Evolutionary conservation across 208 protist genomes (phyloP), one percentile per base, ranked within the genome.

Genomic region (Leishmania braziliensis): DNA sequence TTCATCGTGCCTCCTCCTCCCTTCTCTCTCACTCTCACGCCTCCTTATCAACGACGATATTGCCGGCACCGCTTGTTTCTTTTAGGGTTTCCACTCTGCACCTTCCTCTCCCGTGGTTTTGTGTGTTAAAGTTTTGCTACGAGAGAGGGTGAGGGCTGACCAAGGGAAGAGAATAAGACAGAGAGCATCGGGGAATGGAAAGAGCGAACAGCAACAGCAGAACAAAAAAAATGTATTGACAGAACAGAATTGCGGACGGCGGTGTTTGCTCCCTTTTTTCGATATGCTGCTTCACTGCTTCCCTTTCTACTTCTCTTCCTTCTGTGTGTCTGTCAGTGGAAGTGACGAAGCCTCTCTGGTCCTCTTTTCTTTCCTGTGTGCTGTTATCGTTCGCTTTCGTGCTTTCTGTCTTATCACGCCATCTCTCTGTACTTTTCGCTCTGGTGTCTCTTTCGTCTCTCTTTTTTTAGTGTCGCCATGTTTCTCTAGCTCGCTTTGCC

Each of bases 201-300:
- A 26, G 29, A 12, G 36, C 12, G 39, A 48, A n/a, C 16, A 48
- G 4, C 66, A 23, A 18, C 14, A 54, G 4, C 5, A 50, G 6
- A 36, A 50, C 9, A 50, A n/a, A 70, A 70, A 50, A 70, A 50
- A 71, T 29, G 39, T 6, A n/a, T 50, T 29, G 18, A 73, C 23
- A 80, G 33, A 51, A 62, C 58, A 53, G 60, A 65, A 54, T 74
- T 48, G 78, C 43, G 39, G 48, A 9, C 71, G 23, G 50, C 66
- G 18, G n/a, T 48, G 16, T 54, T 75, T 75, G 51, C 51, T 54
- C 51, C 14, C 14, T 2, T 75, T 29, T 1, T 50, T 75, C 39
- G 20, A 63, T 16, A 26, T 33, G 16, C 33, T 29, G 16, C 29
- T n/a, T 56, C 26, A 48, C 14, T 16, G 33, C 48, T 43, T 18